Conservation (phyloP, 1,284 basidiomycete genomes). For the Ceratobasidium sp. region DNA sequence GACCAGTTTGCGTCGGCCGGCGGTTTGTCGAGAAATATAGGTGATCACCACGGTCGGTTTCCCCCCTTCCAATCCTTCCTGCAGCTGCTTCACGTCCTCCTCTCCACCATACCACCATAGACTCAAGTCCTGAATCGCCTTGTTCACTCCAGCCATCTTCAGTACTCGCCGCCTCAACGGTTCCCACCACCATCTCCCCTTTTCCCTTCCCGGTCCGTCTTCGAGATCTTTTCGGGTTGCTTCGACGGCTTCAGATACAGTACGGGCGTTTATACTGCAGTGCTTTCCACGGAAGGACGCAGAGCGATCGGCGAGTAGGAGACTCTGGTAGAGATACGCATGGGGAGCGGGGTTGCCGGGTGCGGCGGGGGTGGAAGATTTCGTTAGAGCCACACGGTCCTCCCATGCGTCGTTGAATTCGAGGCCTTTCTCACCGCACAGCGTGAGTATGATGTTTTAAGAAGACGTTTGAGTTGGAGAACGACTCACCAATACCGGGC, state of each 20-base stretch:
- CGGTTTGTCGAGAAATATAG: slow-evolving; percentile 49
- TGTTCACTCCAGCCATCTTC: slow-evolving; percentile 39
- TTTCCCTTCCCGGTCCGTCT: slow-evolving; percentile 29
- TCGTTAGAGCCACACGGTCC: slow-evolving; percentile 43
- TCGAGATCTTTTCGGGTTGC: slow-evolving; percentile 41
- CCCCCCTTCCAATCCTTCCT: neutral
- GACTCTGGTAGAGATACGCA: slow-evolving; percentile 44
- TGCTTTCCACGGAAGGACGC: slow-evolving; percentile 45
- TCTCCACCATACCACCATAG: slow-evolving; percentile 29
- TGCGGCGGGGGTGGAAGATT: slow-evolving; percentile 5
- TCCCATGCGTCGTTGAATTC: slow-evolving; percentile 47
- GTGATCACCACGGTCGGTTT: slow-evolving; percentile 47
- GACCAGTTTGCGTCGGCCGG: slow-evolving; percentile 45
- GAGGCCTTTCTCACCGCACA: slow-evolving; percentile 15
- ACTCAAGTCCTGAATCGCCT: slow-evolving; percentile 30
- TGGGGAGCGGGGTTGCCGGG: slow-evolving; percentile 20
- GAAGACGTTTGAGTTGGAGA: neutral
- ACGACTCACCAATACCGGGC: slow-evolving; percentile 30
- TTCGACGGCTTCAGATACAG: slow-evolving; percentile 46
- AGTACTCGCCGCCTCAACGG: slow-evolving; percentile 46
- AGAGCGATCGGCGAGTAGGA: slow-evolving; percentile 48
- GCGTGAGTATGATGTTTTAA: neutral
- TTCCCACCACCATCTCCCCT: slow-evolving; percentile 47
- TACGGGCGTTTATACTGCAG: slow-evolving; percentile 41
- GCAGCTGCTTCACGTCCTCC: slow-evolving; percentile 1